Evolutionary conservation across 371 early-diverging fungal genomes (phyloP).

Genomic region (Circinella umbellata): DNA sequence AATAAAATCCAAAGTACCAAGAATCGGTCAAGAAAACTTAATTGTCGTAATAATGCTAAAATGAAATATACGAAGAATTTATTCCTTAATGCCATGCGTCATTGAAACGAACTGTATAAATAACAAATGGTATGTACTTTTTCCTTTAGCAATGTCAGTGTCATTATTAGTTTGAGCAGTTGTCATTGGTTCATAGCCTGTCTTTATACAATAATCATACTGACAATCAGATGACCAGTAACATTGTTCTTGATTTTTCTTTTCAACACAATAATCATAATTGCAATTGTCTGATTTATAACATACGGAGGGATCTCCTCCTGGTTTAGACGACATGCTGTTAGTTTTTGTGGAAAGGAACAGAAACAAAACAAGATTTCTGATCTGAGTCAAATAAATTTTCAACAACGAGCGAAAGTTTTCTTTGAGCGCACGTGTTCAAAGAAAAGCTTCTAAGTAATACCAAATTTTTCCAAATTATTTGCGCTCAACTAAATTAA

Average conservation of each 20-base stretch:
- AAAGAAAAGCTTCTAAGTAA: too few species aligned
- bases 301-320: neutral
- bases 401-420: too few species aligned
- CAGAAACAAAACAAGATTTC: too few species aligned
- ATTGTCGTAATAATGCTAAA: constrained; percentile 30
- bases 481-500: too few species aligned
- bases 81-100: neutral
- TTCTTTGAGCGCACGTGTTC: too few species aligned
- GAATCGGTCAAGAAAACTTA: constrained; percentile 56
- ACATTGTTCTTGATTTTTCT: neutral
- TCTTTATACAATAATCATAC: constrained; percentile 9
- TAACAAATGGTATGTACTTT: neutral
- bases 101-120: neutral
- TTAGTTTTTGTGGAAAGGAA: neutral
- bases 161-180: neutral
- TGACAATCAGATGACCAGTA: constrained; percentile 5
- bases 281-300: constrained; percentile 1
- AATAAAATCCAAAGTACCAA: constrained; percentile 61
- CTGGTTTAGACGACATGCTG: neutral
- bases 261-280: neutral
- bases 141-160: neutral
- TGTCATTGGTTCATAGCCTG: neutral
- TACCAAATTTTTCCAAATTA: too few species aligned
- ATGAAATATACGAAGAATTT: neutral
- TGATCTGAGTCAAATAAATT: too few species aligned